These are phyloP conservation scores for Microstegium vimineum DNA, from an alignment of 176 grass and related monocot genomes.

Conservation along the genomic window DNA sequence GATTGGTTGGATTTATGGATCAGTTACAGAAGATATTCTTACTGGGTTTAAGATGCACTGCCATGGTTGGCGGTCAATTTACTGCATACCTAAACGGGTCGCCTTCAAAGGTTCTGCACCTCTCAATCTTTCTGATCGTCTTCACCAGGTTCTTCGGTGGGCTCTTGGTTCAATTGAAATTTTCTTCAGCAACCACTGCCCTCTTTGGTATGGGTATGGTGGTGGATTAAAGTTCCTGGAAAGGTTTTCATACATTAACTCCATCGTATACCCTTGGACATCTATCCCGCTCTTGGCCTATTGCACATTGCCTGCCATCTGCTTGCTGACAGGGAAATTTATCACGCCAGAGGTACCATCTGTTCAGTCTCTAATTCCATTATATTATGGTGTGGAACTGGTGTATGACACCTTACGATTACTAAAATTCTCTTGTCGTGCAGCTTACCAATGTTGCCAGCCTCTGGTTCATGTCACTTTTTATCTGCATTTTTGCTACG, in stretches of 20 bases:
- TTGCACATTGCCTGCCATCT: constrained; percentile 60
- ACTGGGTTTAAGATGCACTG: constrained; percentile 74
- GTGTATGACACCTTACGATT: not conserved
- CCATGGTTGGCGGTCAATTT: constrained; percentile 65
- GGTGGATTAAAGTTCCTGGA: constrained; percentile 58
- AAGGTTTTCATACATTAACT: constrained; percentile 61
- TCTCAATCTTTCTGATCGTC: constrained; percentile 69
- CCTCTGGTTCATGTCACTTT: constrained; percentile 71
- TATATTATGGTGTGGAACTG: not conserved
- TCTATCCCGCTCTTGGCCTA: constrained; percentile 64
- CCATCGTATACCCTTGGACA: constrained; percentile 58
- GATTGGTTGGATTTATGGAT: constrained; percentile 72
- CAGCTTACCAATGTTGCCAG: constrained; percentile 71
- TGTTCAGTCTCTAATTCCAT: not conserved
- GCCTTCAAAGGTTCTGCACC: constrained; percentile 69
- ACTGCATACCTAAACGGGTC: constrained; percentile 45
- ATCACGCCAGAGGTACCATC: constrained; percentile 59
- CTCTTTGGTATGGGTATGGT: constrained; percentile 68
- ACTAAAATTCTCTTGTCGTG: not conserved
- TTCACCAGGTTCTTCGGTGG: constrained; percentile 69
- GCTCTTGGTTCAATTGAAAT: constrained; percentile 67
- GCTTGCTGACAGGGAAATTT: constrained; percentile 61
- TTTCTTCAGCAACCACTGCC: constrained; percentile 65
- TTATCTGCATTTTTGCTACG: constrained; percentile 68
- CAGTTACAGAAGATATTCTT: constrained; percentile 71